Percentiles rank a stretch among this genome's conserved stretches.
Evolutionary conservation across 352 stramenopile species (phyloP).

Genomic region (Elongisporangium anandrum): DNA sequence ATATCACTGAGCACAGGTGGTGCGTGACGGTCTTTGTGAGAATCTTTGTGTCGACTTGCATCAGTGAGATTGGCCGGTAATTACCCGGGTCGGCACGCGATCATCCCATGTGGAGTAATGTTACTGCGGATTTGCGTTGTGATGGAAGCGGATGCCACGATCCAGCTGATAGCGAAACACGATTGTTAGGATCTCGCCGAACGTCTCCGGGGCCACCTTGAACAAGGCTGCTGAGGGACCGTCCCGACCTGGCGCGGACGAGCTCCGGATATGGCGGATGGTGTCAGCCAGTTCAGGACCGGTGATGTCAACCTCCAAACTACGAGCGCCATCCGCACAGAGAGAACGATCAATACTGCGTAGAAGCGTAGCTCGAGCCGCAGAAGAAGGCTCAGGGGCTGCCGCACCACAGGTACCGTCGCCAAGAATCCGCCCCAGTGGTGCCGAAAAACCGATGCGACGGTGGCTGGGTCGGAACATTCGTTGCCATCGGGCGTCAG

Average conservation of each 20-base stretch:
- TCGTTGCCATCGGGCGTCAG: too few relatives aligned
- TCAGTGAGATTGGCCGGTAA: slow-evolving; percentile 18
- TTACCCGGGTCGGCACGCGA: slow-evolving; percentile 10
- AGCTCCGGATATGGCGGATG: slow-evolving; percentile 1
- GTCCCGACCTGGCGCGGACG: slow-evolving; percentile 5
- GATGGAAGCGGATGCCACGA: slow-evolving; percentile 12
- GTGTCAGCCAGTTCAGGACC: not conserved
- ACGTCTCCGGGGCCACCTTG: slow-evolving; percentile 12
- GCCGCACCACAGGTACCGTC: not conserved
- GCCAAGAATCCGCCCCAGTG: too few relatives aligned
- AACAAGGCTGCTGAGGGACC: slow-evolving; percentile 19
- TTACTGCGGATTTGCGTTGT: slow-evolving; percentile 12
- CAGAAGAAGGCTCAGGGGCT: not conserved
- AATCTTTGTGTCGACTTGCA: slow-evolving; percentile 19
- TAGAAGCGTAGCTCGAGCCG: not conserved
- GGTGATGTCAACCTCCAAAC: slow-evolving; percentile 3
- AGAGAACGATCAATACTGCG: not conserved
- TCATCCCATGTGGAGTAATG: slow-evolving; percentile 18
- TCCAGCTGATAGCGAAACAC: slow-evolving; percentile 16
- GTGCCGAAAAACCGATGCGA: too few relatives aligned
- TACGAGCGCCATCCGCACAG: not conserved
- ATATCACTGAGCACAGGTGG: too few relatives aligned
- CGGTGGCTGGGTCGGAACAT: too few relatives aligned
- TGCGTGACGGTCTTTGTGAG: too few relatives aligned
- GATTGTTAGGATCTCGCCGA: slow-evolving; percentile 13